Evolutionary conservation across 148 eudicot species (phyloP), one percentile per base, ranked within the genome.

Genomic region (Vaccinium myrtillus): DNA sequence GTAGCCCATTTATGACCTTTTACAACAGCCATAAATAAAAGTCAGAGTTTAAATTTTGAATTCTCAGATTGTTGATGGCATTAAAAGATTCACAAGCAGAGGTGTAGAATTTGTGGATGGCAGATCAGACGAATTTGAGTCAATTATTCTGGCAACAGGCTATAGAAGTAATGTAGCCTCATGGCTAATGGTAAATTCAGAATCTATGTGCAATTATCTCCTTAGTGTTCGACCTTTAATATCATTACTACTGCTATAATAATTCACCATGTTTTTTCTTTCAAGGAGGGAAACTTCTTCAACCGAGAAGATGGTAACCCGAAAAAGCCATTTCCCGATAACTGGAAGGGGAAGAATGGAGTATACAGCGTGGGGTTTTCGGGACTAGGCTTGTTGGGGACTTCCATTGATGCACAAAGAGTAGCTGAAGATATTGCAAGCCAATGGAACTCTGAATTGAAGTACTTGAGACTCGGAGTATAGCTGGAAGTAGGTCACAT

Each of bases 71-170:
- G 85, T 77, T 59, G 8, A 30, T 83, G 85, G 81, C 1, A 49
- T 83, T 43, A 77, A 77, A 63, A 59, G 73, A 75, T 83, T 76
- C 23, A 76, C 85, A 75, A 48, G 58, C 43, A 56, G 81, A 76
- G 83, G 86, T 25, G 88, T 63, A 19, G 85, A 86, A 27, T 86
- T 86, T 79, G 58, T 49, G 76, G 85, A 77, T 67, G 88, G 88
- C 63, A 83, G 61, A 86, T 81, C 32, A 82, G 67, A 73, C 46
- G 79, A 79, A 48, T 78, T 67, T 71, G 82, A 82, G 5, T 82
- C 85, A 2, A 61, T 86, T 32, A 71, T 86, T 58, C 84, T 86
- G 46, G 85, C 88, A 78, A 86, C 88, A 39, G 88, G 88, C 14
- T 82, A 65, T 50, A 77, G 79, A 83, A 82, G 85, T 82, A 86